These are phyloP conservation scores for Lippia alba DNA, from an alignment of 305 asterid genomes.

Conservation along the genomic window DNA sequence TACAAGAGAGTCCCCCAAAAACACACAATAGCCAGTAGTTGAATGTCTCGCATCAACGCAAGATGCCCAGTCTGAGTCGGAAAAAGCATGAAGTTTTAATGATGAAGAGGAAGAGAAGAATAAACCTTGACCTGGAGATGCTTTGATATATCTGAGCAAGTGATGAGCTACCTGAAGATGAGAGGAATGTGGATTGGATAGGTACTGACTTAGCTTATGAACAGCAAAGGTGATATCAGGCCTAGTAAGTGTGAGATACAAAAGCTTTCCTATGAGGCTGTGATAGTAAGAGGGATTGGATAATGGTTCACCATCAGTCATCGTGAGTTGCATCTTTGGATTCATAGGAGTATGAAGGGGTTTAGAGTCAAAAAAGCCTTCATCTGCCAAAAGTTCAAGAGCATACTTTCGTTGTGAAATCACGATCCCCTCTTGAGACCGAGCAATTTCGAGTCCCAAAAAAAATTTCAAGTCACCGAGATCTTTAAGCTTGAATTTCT, in stretches of 20 bases:
- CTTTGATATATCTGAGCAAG: conserved; percentile 10
- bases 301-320: not conserved
- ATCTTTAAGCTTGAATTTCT: too few species aligned
- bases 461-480: not conserved
- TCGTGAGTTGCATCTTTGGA: not conserved
- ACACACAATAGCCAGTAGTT: too few species aligned
- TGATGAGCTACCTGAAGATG: not conserved
- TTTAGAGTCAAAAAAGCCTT: conserved; percentile 1
- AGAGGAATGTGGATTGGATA: not conserved
- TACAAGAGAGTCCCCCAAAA: too few species aligned
- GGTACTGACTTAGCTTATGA: conserved; percentile 4
- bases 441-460: conserved; percentile 8
- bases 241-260: not conserved
- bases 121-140: too few species aligned
- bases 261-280: conserved; percentile 6
- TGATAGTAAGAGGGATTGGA: not conserved
- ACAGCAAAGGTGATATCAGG: conserved; percentile 9
- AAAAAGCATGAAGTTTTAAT: too few species aligned
- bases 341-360: conserved; percentile 7
- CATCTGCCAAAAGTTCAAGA: not conserved
- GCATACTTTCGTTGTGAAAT: conserved; percentile 25
- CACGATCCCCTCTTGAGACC: not conserved
- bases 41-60: too few species aligned
- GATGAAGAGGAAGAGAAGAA: too few species aligned
- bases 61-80: too few species aligned